A percentile compares a stretch with the other conserved stretches of the same genome.
Conservation (phyloP, 306 rosid genomes). For the Cajanus cajan region DNA sequence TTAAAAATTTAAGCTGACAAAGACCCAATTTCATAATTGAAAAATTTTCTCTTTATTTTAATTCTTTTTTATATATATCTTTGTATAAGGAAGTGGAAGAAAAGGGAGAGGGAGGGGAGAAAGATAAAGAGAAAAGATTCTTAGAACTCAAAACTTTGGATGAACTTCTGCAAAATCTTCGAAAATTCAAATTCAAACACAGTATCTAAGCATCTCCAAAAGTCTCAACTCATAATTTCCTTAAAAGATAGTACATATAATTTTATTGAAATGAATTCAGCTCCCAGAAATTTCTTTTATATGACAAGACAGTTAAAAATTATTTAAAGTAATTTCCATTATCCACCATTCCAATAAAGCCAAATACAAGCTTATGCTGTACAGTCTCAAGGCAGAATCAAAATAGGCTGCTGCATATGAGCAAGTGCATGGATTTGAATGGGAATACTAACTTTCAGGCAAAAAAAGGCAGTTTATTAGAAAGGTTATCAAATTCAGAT, state of each 20-base stretch:
- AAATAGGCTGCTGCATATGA: background rate
- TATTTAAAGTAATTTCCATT: background rate
- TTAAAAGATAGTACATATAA: background rate
- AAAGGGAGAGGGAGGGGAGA: background rate
- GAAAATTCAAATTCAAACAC: background rate
- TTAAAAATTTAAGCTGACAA: conserved; percentile 7
- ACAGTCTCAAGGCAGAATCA: conserved; percentile 1
- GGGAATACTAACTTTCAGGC: background rate
- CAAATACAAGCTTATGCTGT: background rate
- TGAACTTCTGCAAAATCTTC: conserved; percentile 10
- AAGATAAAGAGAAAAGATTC: background rate
- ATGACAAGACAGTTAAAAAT: background rate
- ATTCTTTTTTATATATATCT: background rate
- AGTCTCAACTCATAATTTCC: background rate
- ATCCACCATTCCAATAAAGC: conserved; percentile 5
- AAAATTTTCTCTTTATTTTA: background rate
- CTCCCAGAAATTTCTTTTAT: background rate
- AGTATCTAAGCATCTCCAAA: background rate
- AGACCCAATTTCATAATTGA: background rate
- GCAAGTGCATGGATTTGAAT: conserved; percentile 1
- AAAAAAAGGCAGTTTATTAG: background rate
- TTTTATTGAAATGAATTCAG: background rate
- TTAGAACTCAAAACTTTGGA: background rate
- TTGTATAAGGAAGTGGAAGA: background rate
- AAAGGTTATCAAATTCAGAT: background rate